Evolutionary conservation across 2,329 filamentous ascomycete genomes (phyloP).

Genomic region (Alternaria hordeiaustralica): DNA sequence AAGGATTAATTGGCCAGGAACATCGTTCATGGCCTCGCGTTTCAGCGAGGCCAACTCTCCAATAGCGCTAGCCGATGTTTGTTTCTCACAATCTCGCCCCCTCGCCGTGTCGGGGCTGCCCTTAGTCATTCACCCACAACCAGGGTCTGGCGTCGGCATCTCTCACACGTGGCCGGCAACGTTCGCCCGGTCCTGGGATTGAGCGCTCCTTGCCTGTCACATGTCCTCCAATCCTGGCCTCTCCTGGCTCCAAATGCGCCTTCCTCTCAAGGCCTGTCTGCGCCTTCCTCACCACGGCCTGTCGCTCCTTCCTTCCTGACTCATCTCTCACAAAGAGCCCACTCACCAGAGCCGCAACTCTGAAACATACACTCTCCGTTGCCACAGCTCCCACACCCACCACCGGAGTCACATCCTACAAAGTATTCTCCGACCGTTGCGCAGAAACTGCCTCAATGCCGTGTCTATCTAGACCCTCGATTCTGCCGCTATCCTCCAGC

Average conservation of each 20-base stretch:
- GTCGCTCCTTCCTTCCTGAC: background rate
- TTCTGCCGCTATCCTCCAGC: background rate
- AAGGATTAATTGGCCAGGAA: conserved; percentile 20
- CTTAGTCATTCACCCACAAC: background rate
- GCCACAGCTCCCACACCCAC: conserved; percentile 16
- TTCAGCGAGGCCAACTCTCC: conserved; percentile 17
- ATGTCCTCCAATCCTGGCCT: background rate
- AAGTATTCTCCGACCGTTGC: conserved; percentile 3
- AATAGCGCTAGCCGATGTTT: conserved; percentile 2
- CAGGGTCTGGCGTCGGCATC: conserved; percentile 2
- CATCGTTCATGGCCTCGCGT: conserved; percentile 24
- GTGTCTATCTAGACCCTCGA: background rate
- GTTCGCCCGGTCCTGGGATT: conserved; percentile 2
- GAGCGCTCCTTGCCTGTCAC: background rate
- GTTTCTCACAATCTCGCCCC: background rate
- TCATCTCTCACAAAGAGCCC: conserved; percentile 5
- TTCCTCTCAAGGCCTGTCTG: background rate
- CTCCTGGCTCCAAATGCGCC: background rate
- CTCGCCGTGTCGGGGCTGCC: background rate
- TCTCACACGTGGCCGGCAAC: conserved; percentile 21
- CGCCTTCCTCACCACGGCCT: background rate
- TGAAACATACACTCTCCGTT: conserved; percentile 30
- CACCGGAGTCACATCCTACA: background rate
- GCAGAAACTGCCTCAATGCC: background rate
- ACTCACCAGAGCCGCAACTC: conserved; percentile 3